Percentiles rank a stretch among this genome's conserved stretches.
These are phyloP conservation scores for Taphrina flavorubra DNA, from an alignment of 1,139 yeast genomes.

Conservation along the genomic window DNA sequence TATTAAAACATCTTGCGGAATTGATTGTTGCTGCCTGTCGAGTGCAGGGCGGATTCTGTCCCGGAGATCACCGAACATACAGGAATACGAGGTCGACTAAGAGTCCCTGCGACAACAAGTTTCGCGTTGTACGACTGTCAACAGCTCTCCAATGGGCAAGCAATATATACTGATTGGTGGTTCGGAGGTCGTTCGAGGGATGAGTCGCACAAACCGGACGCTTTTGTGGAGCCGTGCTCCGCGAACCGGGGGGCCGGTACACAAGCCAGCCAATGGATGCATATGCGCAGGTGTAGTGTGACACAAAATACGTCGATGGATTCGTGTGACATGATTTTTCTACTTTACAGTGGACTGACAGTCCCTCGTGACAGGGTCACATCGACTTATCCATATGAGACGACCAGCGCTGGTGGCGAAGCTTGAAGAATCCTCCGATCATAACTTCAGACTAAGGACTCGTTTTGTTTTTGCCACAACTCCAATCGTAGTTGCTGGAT, in stretches of 20 bases:
- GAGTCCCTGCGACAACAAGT: too few relatives aligned
- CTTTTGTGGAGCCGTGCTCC: background rate
- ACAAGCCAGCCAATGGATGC: background rate
- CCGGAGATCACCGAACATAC: background rate
- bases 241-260: conserved; percentile 2
- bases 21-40: conserved; percentile 14
- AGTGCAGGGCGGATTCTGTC: conserved; percentile 19
- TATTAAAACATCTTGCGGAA: conserved; percentile 6
- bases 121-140: too few relatives aligned
- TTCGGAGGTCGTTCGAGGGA: background rate
- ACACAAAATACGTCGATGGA: background rate
- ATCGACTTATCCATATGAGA: too few relatives aligned
- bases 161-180: too few relatives aligned
- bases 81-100: background rate
- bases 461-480: conserved; percentile 24
- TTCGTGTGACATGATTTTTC: too few relatives aligned
- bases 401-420: too few relatives aligned
- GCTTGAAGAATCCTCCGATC: too few relatives aligned
- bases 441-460: background rate
- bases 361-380: too few relatives aligned
- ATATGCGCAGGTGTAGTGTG: background rate
- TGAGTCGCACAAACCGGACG: background rate
- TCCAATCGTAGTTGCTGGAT: background rate
- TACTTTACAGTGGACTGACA: too few relatives aligned
- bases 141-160: too few relatives aligned